phyloP scores from a whole-genome alignment of 768 basidiomycete species.

The Boletus eberwhitei region DNA sequence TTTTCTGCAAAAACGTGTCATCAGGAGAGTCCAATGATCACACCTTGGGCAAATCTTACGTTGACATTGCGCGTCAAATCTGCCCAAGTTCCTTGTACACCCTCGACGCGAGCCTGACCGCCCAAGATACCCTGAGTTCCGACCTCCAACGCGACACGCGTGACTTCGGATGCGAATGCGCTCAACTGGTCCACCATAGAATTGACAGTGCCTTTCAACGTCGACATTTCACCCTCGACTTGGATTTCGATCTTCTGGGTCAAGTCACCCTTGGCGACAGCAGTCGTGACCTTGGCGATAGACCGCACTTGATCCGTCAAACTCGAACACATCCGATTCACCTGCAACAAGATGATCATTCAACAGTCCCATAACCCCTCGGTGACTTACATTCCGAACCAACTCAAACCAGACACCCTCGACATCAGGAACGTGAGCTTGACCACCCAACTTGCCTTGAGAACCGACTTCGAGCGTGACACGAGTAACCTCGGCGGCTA shows the following conservation, averaged over 20 bases:
- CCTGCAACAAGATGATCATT: conserved; percentile 35
- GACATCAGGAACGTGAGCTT: conserved; percentile 84
- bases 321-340: conserved; percentile 79
- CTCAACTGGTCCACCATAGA: conserved; percentile 93
- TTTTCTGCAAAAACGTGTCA: conserved; percentile 50
- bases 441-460: conserved; percentile 86
- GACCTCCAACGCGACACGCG: conserved; percentile 82
- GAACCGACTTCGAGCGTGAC: conserved; percentile 85
- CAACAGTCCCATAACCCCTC: not conserved
- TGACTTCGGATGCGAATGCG: conserved; percentile 82
- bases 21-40: not conserved
- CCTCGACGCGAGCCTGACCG: conserved; percentile 86
- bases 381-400: conserved; percentile 59
- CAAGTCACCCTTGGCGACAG: conserved; percentile 87
- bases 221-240: conserved; percentile 84
- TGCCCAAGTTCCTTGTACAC: conserved; percentile 92
- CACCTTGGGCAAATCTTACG: conserved; percentile 36
- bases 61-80: conserved; percentile 90
- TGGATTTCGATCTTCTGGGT: conserved; percentile 92
- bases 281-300: conserved; percentile 82
- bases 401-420: conserved; percentile 90
- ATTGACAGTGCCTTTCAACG: conserved; percentile 80
- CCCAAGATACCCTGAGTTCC: conserved; percentile 90
- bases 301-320: conserved; percentile 79
- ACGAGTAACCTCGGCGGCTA: conserved; percentile 80